phyloP scores from a whole-genome alignment of 208 protist species.

The Naegleria lovaniensis region DNA sequence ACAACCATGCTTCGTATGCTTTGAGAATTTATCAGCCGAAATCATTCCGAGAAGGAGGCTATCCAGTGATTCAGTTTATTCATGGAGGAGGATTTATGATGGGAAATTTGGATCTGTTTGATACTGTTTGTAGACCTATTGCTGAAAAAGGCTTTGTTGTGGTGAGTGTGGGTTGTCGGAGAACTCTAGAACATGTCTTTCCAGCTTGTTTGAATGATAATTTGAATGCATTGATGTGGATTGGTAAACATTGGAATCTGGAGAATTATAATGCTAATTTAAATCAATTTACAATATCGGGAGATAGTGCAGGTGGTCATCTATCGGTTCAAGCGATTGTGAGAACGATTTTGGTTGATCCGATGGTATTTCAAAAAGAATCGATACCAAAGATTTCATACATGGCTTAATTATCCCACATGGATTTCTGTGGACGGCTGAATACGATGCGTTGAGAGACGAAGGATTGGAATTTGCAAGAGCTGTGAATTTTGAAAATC shows the following conservation, averaged over 20 bases:
- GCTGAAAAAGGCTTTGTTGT: background rate
- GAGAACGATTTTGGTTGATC: background rate
- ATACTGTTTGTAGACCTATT: background rate
- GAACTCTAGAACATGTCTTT: background rate
- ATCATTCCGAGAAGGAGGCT: background rate
- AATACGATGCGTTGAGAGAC: background rate
- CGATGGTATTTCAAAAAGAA: background rate
- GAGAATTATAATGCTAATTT: background rate
- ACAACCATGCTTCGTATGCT: background rate
- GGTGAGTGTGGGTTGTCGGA: background rate
- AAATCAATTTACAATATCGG: background rate
- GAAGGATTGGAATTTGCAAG: background rate
- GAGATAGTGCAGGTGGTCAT: background rate
- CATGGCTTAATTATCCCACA: background rate
- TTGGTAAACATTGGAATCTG: background rate
- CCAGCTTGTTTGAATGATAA: background rate
- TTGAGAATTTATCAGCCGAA: constrained; percentile 1
- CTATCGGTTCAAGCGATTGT: background rate
- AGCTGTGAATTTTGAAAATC: background rate
- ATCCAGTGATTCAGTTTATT: background rate
- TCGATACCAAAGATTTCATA: background rate
- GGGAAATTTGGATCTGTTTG: background rate
- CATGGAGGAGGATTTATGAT: background rate
- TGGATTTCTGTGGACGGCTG: background rate
- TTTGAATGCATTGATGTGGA: background rate